Evolutionary conservation across 1,284 basidiomycete species (phyloP).

Genomic region (Phylloboletellus chloephorus): DNA sequence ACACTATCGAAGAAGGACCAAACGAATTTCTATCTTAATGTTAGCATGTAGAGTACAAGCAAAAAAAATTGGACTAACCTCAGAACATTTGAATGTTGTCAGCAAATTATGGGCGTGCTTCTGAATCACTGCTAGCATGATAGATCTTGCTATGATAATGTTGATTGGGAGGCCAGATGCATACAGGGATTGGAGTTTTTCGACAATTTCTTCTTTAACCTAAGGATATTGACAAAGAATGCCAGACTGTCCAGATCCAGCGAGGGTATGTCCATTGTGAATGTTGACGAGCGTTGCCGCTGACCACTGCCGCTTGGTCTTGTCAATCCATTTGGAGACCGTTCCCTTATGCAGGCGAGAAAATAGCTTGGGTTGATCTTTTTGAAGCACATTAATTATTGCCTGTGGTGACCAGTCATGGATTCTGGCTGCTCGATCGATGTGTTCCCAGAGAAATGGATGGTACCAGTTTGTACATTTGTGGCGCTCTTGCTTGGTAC

Average conservation of each 20-base stretch:
- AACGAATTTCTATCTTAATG: slow-evolving; percentile 11
- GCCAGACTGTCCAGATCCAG: slow-evolving; percentile 14
- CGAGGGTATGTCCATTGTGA: slow-evolving; percentile 9
- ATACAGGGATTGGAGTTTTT: slow-evolving; percentile 7
- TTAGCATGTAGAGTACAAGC: neutral
- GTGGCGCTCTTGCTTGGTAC: slow-evolving; percentile 12
- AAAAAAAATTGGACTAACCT: neutral
- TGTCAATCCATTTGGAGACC: slow-evolving; percentile 13
- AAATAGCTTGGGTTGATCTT: slow-evolving; percentile 13
- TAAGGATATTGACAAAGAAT: slow-evolving; percentile 3
- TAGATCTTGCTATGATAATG: slow-evolving; percentile 8
- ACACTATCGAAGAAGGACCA: slow-evolving; percentile 13
- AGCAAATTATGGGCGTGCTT: slow-evolving; percentile 1
- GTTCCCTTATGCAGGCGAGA: no score
- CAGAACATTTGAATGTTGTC: slow-evolving; percentile 21
- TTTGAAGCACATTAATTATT: slow-evolving; percentile 6
- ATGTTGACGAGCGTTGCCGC: slow-evolving; percentile 9
- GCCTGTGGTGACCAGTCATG: slow-evolving; percentile 11
- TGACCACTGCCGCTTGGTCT: slow-evolving; percentile 7
- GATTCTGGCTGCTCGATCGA: slow-evolving; percentile 3
- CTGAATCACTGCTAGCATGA: slow-evolving; percentile 3
- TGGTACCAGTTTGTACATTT: slow-evolving; percentile 18
- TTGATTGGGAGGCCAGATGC: slow-evolving; percentile 11
- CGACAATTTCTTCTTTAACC: neutral
- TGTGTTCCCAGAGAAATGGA: slow-evolving; percentile 2